phyloP scores from a whole-genome alignment of 164 flowering plant genomes.

The Stephania yunnanensis region DNA sequence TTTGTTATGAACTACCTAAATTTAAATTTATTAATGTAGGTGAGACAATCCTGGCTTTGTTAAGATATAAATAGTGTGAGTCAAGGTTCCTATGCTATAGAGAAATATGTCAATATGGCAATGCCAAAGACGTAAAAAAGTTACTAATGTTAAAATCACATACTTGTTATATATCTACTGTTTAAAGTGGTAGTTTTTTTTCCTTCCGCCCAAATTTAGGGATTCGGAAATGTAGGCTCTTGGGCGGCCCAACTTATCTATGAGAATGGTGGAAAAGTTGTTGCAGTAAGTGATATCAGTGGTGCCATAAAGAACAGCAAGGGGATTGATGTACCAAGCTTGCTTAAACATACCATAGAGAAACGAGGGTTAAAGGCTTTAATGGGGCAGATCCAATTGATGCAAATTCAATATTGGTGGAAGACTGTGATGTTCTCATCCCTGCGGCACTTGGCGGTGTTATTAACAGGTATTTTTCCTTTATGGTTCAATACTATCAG shows the following conservation, averaged over 20 bases:
- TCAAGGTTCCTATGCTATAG: too few relatives aligned
- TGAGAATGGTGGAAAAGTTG: conserved; percentile 75
- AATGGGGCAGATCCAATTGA: conserved; percentile 59
- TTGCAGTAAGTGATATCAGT: conserved; percentile 76
- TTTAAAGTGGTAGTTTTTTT: neutral
- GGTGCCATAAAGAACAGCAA: conserved; percentile 83
- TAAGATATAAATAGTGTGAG: neutral
- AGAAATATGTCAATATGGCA: neutral
- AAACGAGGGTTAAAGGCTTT: conserved; percentile 77
- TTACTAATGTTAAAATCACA: neutral
- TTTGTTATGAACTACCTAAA: neutral
- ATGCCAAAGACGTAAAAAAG: neutral
- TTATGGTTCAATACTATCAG: neutral
- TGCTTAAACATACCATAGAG: conserved; percentile 53
- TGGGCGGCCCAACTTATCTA: conserved; percentile 84
- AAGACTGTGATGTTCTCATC: conserved; percentile 87
- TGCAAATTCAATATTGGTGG: conserved; percentile 57
- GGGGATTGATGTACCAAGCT: conserved; percentile 67
- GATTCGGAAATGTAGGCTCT: conserved; percentile 94
- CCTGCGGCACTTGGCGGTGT: conserved; percentile 98
- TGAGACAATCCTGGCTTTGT: neutral
- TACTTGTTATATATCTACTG: neutral
- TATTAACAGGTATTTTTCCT: conserved; percentile 56
- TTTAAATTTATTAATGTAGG: neutral
- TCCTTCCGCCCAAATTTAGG: conserved; percentile 32